A percentile compares a stretch with the other conserved stretches of the same genome.
phyloP scores from a whole-genome alignment of 2,329 filamentous ascomycete species.

The Pseudopyrenochaeta lycopersici region DNA sequence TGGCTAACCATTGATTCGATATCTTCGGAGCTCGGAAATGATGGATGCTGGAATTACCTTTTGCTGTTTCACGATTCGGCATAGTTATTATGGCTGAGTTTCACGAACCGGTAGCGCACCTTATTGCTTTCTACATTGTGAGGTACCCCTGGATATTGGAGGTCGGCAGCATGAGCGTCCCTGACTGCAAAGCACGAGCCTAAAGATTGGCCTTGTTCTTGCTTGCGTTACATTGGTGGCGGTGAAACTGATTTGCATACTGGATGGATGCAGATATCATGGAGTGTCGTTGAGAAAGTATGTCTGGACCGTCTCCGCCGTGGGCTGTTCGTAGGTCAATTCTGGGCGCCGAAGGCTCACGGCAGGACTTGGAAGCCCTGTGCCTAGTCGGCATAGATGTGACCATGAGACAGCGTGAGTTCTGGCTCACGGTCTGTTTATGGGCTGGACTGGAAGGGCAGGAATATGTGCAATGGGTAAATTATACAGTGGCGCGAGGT shows the following conservation, averaged over 20 bases:
- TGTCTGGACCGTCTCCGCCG: too few species aligned
- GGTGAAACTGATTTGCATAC: background rate
- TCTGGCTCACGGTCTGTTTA: background rate
- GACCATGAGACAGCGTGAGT: too few species aligned
- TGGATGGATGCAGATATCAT: background rate
- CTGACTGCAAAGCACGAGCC: too few species aligned
- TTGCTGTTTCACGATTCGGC: background rate
- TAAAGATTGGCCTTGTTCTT: background rate
- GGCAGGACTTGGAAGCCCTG: background rate
- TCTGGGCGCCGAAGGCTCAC: background rate
- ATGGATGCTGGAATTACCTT: background rate
- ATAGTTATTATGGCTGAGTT: background rate
- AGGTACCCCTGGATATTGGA: too few species aligned
- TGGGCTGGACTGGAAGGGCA: conserved; percentile 3
- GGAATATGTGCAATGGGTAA: too few species aligned
- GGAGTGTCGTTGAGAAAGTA: background rate
- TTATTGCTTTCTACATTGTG: background rate
- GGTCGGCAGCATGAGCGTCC: too few species aligned
- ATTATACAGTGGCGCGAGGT: conserved; percentile 11
- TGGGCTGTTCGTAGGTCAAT: background rate
- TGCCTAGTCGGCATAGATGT: too few species aligned
- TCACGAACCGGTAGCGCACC: background rate
- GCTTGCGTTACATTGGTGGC: background rate
- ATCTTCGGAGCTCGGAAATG: background rate
- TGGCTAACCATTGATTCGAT: background rate